Base-by-base conservation (phyloP, 176 grass and related monocot genomes). In the Aegilops bicornis region DNA sequence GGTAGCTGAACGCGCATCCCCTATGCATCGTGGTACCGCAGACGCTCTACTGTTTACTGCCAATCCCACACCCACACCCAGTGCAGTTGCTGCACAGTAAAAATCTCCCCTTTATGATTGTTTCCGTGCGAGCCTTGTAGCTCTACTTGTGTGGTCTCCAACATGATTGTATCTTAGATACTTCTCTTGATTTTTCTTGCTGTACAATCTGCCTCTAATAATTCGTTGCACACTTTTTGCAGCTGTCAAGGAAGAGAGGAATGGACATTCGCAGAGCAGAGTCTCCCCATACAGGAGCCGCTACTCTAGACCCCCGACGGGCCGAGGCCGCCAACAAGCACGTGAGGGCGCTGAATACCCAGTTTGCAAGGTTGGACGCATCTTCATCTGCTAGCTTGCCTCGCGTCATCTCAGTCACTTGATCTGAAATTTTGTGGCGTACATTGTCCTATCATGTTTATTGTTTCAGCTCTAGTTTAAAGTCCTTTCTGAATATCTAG, bases 331-430 rank as follows among this genome's bases (percentile, higher is more conserved):
- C 91, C 78, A 80, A 60, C 56, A 91, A 82, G 82, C 91, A 98
- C 3, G 96, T 98, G 39, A 94, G 86, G 68, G 96, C 96, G 80
- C 96, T 96, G 16, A 98, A 98, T 79, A 83, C 40, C 64, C 93
- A 98, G 81, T 98, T 98, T 89, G 96, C 90, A 1, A 98, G 96
- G 96, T 94, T 12, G 68, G 36, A 40, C 63, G 25, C 32, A 61
- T 75, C 30, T 82, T 83, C 27, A 27, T 14, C 45, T 84, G 13
- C 50, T 0, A 69, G 10, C 69, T 67, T 20, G 14, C 36, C 45
- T 45, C 78, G 16, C 4, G n/a, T 32, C 40, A 14, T 62, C 36
- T n/a, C 14, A 24, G 23, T 45, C 35, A 35, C 65, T 17, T 5
- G 3, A 14, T 79, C 69, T 64, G 32, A 4, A 54, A 60, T 69